phyloP scores from a whole-genome alignment of 106 monocot genomes.

The Dioscorea dumetorum region DNA sequence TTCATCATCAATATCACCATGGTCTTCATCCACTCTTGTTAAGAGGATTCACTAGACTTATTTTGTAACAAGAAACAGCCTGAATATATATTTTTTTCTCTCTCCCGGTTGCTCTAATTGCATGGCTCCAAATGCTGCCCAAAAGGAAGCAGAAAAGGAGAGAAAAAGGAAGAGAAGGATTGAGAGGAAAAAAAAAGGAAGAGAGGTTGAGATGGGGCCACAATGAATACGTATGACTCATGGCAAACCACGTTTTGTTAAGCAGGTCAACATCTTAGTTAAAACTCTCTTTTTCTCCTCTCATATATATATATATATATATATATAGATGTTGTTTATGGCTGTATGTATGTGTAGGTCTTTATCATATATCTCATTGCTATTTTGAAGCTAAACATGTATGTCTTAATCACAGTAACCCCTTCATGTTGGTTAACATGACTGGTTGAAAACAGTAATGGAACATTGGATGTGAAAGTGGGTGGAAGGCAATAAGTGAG shows the following conservation, averaged over 20 bases:
- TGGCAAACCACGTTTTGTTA: not conserved
- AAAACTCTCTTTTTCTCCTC: not conserved
- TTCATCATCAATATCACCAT: too few relatives aligned
- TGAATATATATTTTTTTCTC: too few relatives aligned
- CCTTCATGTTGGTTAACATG: not conserved
- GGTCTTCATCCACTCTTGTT: too few relatives aligned
- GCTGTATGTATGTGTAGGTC: too few relatives aligned
- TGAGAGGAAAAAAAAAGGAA: not conserved
- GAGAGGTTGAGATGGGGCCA: not conserved
- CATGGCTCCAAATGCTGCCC: constrained; percentile 6
- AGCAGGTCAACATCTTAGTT: not conserved
- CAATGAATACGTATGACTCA: not conserved
- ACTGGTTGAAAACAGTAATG: not conserved
- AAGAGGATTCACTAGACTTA: too few relatives aligned
- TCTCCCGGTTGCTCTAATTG: not conserved
- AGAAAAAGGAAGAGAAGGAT: not conserved
- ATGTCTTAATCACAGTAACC: too few relatives aligned
- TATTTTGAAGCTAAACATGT: too few relatives aligned
- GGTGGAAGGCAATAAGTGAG: not conserved
- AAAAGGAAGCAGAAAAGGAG: constrained; percentile 5
- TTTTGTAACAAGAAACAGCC: too few relatives aligned
- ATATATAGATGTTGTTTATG: not conserved
- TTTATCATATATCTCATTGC: too few relatives aligned
- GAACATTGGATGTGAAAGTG: not conserved
- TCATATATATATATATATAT: not conserved